These are phyloP conservation scores for Phlegmacium glaucopus DNA, from an alignment of 768 basidiomycete genomes.

Conservation along the genomic window DNA sequence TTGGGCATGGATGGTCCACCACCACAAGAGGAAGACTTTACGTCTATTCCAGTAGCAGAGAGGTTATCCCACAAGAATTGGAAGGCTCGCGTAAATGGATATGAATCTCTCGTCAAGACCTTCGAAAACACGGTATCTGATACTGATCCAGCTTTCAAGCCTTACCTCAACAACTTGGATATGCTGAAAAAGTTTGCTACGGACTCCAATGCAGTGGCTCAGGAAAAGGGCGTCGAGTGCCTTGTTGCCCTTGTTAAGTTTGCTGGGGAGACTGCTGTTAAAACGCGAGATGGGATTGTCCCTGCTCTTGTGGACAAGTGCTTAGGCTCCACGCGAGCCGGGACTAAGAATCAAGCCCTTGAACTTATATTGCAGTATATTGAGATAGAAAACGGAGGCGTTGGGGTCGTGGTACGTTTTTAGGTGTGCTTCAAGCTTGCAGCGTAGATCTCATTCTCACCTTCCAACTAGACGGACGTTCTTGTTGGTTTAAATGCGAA, in stretches of 20 bases:
- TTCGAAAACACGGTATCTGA: slow-evolving; percentile 91
- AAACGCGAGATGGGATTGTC: slow-evolving; percentile 75
- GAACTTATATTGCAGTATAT: slow-evolving; percentile 88
- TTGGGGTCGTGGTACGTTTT: slow-evolving; percentile 81
- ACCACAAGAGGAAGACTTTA: slow-evolving; percentile 93
- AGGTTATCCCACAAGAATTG: slow-evolving; percentile 94
- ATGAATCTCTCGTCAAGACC: slow-evolving; percentile 81
- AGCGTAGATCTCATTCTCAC: slow-evolving; percentile 25
- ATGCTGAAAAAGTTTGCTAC: slow-evolving; percentile 83
- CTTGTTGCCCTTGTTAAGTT: slow-evolving; percentile 83
- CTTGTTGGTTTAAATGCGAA: slow-evolving; percentile 86
- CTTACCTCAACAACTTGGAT: slow-evolving; percentile 76
- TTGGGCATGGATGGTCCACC: slow-evolving; percentile 82
- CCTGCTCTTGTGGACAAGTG: slow-evolving; percentile 97
- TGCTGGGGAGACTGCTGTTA: slow-evolving; percentile 84
- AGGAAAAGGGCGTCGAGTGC: slow-evolving; percentile 96
- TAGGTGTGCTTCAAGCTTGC: slow-evolving; percentile 17
- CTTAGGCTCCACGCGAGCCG: slow-evolving; percentile 85
- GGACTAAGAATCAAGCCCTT: slow-evolving; percentile 83
- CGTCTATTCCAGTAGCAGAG: slow-evolving; percentile 70
- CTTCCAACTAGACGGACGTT: slow-evolving; percentile 58
- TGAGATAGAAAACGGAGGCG: slow-evolving; percentile 87
- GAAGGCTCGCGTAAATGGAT: slow-evolving; percentile 96
- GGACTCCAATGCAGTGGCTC: slow-evolving; percentile 94
- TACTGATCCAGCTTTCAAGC: slow-evolving; percentile 89